These are phyloP conservation scores for Fusarium aywerte DNA, from an alignment of 2,329 filamentous ascomycete genomes.

Conservation along the genomic window DNA sequence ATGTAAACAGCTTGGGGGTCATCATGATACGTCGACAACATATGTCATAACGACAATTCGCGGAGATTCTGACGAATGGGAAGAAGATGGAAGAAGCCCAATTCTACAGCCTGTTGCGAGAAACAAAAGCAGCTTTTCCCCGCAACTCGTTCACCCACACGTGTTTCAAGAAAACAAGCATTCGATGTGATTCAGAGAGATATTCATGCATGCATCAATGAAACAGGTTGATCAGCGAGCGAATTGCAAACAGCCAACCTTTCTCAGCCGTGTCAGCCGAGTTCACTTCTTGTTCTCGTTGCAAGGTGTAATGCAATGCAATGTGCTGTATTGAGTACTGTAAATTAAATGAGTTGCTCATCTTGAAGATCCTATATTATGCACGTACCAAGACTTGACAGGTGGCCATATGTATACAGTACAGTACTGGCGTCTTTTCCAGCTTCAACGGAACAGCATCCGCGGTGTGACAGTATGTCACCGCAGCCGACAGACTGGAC, in stretches of 20 bases:
- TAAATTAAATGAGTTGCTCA: background rate
- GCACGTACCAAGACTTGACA: conserved; percentile 13
- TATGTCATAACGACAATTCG: conserved; percentile 23
- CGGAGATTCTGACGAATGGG: conserved; percentile 29
- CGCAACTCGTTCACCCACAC: conserved; percentile 34
- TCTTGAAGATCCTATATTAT: conserved; percentile 14
- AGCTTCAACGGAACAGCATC: conserved; percentile 30
- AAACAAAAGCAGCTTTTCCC: conserved; percentile 27
- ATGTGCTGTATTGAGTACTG: background rate
- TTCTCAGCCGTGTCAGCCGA: background rate
- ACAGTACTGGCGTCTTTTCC: conserved; percentile 12
- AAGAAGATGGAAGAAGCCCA: conserved; percentile 10
- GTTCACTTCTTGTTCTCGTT: conserved; percentile 4
- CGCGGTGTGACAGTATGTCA: conserved; percentile 39
- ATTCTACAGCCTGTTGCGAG: conserved; percentile 8
- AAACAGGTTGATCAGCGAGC: conserved; percentile 1
- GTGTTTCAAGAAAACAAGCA: conserved; percentile 10
- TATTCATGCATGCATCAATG: conserved; percentile 19
- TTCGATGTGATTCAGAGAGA: conserved; percentile 25
- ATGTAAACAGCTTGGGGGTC: conserved; percentile 32
- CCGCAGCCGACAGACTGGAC: conserved; percentile 31
- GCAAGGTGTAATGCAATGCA: background rate
- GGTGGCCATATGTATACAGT: conserved; percentile 1
- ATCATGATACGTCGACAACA: conserved; percentile 22
- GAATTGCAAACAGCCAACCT: conserved; percentile 6